Conservation (phyloP, 345 rosid species). For the Eucalyptus paniculata region DNA sequence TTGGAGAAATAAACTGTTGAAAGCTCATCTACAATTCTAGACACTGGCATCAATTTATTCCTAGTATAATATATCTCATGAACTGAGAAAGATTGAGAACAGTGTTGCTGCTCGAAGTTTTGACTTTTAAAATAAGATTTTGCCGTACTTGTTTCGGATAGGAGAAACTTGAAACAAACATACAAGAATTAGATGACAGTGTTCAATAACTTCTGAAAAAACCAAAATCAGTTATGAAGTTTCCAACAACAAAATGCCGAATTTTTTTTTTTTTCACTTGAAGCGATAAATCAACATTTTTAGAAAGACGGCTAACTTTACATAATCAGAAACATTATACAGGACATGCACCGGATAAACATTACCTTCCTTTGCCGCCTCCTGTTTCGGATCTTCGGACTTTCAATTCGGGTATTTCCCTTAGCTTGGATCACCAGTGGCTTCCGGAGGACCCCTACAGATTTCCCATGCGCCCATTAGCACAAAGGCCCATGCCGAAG, state of each 20-base stretch:
- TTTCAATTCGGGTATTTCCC: constrained; percentile 42
- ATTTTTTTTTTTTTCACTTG: background rate
- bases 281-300: background rate
- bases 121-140: background rate
- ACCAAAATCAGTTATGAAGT: background rate
- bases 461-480: background rate
- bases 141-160: background rate
- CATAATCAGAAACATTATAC: background rate
- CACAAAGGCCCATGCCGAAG: background rate
- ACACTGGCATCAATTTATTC: background rate
- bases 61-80: background rate
- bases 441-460: constrained; percentile 10
- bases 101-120: background rate
- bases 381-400: constrained; percentile 53
- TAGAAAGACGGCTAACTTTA: background rate
- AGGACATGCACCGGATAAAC: background rate
- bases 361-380: constrained; percentile 65
- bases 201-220: background rate
- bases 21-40: background rate
- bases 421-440: constrained; percentile 34
- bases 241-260: background rate
- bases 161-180: background rate
- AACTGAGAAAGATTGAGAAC: background rate
- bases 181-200: background rate
- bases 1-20: background rate